Conservation (phyloP, 176 grass and related monocot genomes). For the Carex parvula region DNA sequence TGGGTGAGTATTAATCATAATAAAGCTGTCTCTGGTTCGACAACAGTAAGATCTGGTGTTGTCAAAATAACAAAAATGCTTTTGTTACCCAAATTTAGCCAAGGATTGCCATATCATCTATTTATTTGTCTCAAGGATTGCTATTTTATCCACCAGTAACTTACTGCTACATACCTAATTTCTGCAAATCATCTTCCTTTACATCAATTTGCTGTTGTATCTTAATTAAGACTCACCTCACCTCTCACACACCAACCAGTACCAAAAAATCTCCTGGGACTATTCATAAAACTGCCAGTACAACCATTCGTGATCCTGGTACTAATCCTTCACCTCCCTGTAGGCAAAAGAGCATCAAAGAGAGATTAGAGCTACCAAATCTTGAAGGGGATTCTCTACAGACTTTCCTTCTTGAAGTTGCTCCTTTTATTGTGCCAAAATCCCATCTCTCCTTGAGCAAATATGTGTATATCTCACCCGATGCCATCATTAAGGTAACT, state of each 20-base stretch:
- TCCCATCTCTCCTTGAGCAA: conserved; percentile 42
- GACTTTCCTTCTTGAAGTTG: conserved; percentile 45
- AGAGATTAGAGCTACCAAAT: conserved; percentile 59
- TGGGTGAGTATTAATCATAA: conserved; percentile 43
- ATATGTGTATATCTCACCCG: conserved; percentile 58
- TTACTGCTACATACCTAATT: not conserved
- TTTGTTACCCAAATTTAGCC: not conserved
- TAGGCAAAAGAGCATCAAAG: conserved; percentile 64
- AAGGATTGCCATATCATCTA: not conserved
- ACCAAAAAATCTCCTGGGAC: not conserved
- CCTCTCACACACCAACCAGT: not conserved
- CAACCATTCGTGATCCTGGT: conserved; percentile 2
- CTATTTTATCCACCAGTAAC: not conserved
- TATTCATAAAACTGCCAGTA: not conserved
- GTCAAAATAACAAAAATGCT: not conserved
- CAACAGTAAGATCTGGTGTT: not conserved
- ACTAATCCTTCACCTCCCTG: conserved; percentile 28
- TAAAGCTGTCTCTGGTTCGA: not conserved
- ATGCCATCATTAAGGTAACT: conserved; percentile 67
- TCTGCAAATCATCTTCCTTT: not conserved
- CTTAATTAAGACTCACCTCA: not conserved
- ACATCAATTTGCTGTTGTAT: not conserved
- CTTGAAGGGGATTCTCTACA: conserved; percentile 48
- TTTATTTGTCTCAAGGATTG: conserved; percentile 2
- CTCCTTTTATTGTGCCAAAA: conserved; percentile 61